Conservation (phyloP, 169 alveolate genomes). For the Cyclospora cayetanensis region DNA sequence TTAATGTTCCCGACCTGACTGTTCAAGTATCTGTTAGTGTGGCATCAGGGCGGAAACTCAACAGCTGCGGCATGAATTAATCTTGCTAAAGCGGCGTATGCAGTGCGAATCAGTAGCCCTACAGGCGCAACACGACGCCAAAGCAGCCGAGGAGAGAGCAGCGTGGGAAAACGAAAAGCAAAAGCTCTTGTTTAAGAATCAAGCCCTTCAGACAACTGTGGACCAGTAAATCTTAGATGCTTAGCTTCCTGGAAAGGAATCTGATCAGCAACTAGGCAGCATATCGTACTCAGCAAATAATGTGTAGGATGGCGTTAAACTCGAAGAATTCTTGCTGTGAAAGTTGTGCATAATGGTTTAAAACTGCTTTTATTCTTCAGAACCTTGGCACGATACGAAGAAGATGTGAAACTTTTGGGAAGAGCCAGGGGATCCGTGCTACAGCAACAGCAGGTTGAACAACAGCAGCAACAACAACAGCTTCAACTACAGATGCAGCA, state of each 20-base stretch:
- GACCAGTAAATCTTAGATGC: no score
- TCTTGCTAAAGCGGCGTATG: constrained; percentile 25
- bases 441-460: background rate
- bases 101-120: constrained; percentile 22
- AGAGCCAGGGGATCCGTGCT: constrained; percentile 28
- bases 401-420: constrained; percentile 37
- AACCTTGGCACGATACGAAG: constrained; percentile 42
- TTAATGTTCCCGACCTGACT: no score
- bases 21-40: no score
- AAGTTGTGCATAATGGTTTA: no score
- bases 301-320: no score
- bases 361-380: background rate
- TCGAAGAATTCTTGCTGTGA: no score
- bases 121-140: constrained; percentile 47
- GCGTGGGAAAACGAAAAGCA: constrained; percentile 24
- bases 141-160: constrained; percentile 2
- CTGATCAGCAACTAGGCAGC: no score
- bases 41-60: constrained; percentile 14
- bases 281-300: no score
- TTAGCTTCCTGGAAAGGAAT: no score
- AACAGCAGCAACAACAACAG: background rate
- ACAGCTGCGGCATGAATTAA: constrained; percentile 3
- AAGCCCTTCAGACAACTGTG: constrained; percentile 10
- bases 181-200: constrained; percentile 3
- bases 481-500: constrained; percentile 5